These are phyloP conservation scores for Bolboschoenoplectus hybrid DNA, from an alignment of 202 grass and related monocot species.

Conservation along the genomic window DNA sequence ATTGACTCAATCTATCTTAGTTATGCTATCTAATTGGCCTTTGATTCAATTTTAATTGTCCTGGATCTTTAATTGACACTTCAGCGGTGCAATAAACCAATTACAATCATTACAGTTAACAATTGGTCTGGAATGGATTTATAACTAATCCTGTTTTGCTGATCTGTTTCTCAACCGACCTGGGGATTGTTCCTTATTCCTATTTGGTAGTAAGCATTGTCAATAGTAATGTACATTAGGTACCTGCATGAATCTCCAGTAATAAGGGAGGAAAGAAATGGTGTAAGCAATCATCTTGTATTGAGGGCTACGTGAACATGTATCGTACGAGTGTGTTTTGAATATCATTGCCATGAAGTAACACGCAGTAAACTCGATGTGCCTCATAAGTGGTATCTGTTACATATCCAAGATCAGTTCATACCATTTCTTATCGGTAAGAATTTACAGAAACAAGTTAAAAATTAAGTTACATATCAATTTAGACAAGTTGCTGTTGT, in stretches of 20 bases:
- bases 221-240: slow-evolving; percentile 15
- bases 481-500: slow-evolving; percentile 9
- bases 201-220: background rate
- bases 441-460: slow-evolving; percentile 34
- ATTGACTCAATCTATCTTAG: background rate
- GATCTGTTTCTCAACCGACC: background rate
- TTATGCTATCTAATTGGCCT: too few species aligned
- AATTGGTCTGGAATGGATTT: background rate
- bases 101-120: background rate
- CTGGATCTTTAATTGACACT: background rate
- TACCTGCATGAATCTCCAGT: slow-evolving; percentile 54
- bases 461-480: slow-evolving; percentile 23
- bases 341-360: slow-evolving; percentile 47
- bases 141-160: background rate
- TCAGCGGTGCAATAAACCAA: background rate
- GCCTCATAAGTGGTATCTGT: slow-evolving; percentile 51
- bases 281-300: slow-evolving; percentile 44
- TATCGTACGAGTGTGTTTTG: slow-evolving; percentile 39
- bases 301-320: slow-evolving; percentile 38
- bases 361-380: slow-evolving; percentile 49
- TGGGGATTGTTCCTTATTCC: background rate
- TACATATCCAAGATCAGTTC: slow-evolving; percentile 30
- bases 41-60: too few species aligned
- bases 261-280: slow-evolving; percentile 57
- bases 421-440: slow-evolving; percentile 41